Conservation (phyloP, 2,329 filamentous ascomycete genomes). For the Colletotrichum simmondsii region DNA sequence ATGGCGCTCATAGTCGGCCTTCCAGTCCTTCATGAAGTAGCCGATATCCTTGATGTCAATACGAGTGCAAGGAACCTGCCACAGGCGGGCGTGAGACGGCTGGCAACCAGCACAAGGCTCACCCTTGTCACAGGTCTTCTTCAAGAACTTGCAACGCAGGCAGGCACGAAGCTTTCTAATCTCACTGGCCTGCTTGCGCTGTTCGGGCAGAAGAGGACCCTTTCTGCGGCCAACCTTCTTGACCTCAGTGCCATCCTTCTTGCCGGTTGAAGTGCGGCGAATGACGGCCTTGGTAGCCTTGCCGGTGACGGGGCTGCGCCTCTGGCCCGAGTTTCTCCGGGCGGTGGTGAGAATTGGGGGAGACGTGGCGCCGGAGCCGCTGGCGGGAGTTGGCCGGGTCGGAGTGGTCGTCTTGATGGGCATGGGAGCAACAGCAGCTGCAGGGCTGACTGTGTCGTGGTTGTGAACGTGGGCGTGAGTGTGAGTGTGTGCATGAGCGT, state of each 20-base stretch:
- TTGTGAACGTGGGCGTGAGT: conserved; percentile 50
- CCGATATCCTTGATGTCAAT: conserved; percentile 99
- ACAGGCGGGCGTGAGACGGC: conserved; percentile 92
- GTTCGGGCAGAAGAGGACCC: conserved; percentile 90
- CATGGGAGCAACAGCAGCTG: conserved; percentile 75
- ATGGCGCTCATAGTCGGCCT: conserved; percentile 94
- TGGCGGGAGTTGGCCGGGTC: conserved; percentile 69
- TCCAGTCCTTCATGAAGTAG: conserved; percentile 99
- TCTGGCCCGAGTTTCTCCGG: conserved; percentile 75
- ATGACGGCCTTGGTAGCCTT: conserved; percentile 88
- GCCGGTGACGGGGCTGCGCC: conserved; percentile 77
- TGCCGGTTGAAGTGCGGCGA: conserved; percentile 79
- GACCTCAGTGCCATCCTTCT: conserved; percentile 82
- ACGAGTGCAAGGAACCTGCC: conserved; percentile 97
- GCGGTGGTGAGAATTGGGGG: conserved; percentile 70
- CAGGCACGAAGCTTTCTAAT: conserved; percentile 95
- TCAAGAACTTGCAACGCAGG: conserved; percentile 96
- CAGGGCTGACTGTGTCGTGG: conserved; percentile 70
- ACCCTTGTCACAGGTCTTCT: conserved; percentile 98
- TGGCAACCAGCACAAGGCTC: conserved; percentile 96
- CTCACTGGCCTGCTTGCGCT: conserved; percentile 95
- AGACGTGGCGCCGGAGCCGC: conserved; percentile 69
- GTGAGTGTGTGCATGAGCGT: conserved; percentile 49
- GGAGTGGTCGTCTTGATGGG: conserved; percentile 73
- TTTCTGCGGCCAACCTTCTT: conserved; percentile 94